These are phyloP conservation scores for Colletotrichum brevisporum DNA, from an alignment of 2,329 filamentous ascomycete species.

Conservation along the genomic window DNA sequence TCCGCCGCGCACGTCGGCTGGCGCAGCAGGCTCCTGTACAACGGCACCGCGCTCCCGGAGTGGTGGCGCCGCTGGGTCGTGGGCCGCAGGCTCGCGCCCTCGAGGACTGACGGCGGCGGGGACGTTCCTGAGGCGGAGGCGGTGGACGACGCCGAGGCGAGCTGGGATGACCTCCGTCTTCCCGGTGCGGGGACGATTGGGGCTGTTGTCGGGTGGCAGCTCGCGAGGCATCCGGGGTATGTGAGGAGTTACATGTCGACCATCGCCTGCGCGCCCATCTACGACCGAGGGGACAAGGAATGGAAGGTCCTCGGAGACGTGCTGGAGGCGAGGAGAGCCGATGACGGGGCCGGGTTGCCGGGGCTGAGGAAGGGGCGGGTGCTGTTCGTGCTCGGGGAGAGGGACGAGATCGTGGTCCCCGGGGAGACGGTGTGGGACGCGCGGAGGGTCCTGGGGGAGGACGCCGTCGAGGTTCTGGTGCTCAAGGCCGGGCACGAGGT, in stretches of 20 bases:
- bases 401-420: slow-evolving; percentile 76
- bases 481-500: slow-evolving; percentile 79
- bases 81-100: slow-evolving; percentile 59
- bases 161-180: slow-evolving; percentile 64
- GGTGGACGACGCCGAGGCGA: slow-evolving; percentile 53
- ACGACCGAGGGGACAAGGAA: slow-evolving; percentile 69
- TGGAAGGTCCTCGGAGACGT: slow-evolving; percentile 71
- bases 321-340: slow-evolving; percentile 60
- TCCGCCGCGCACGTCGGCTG: slow-evolving; percentile 69
- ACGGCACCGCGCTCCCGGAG: slow-evolving; percentile 71
- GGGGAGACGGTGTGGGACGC: slow-evolving; percentile 76
- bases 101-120: slow-evolving; percentile 48
- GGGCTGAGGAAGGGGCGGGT: slow-evolving; percentile 65
- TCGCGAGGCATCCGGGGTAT: slow-evolving; percentile 76
- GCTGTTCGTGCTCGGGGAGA: slow-evolving; percentile 75
- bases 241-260: slow-evolving; percentile 78
- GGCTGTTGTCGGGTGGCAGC: slow-evolving; percentile 78
- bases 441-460: slow-evolving; percentile 67
- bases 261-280: slow-evolving; percentile 79
- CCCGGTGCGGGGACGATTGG: slow-evolving; percentile 67
- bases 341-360: slow-evolving; percentile 43
- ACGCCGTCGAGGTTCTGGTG: slow-evolving; percentile 68
- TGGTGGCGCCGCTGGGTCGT: slow-evolving; percentile 69
- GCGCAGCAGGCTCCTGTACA: slow-evolving; percentile 75
- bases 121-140: slow-evolving; percentile 55